Evolutionary conservation across 2,329 filamentous ascomycete genomes (phyloP), one percentile per base, ranked within the genome.

Genomic region (Colletotrichum echinochloae): DNA sequence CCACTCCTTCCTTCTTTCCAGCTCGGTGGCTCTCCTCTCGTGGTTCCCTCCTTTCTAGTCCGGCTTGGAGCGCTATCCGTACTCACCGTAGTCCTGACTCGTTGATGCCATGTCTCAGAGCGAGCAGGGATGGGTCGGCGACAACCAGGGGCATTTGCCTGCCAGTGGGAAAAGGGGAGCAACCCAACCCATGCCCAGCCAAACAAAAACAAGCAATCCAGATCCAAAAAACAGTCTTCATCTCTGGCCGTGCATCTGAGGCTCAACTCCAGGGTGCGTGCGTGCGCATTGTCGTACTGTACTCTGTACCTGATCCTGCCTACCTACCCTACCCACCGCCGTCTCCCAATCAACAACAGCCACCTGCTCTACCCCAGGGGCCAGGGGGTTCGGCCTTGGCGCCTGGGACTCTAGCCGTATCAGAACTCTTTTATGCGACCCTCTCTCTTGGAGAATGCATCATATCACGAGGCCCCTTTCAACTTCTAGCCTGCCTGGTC

Each of bases 21-120:
- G 14, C 18, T 26, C 12, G n/a, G n/a, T n/a, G n/a, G n/a, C n/a
- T n/a, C 23, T 11, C 7, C n/a, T 11, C 3, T 11, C 14, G 14
- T 12, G 23, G 16, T 7, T 11, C 26, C 7, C 26, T 20, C 39
- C 16, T 6, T 41, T 18, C 20, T n/a, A n/a, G n/a, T n/a, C n/a
- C n/a, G n/a, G n/a, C n/a, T n/a, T n/a, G n/a, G n/a, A n/a, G n/a
- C n/a, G n/a, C n/a, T n/a, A n/a, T n/a, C n/a, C n/a, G n/a, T n/a
- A n/a, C n/a, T n/a, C n/a, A n/a, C n/a, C n/a, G n/a, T n/a, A n/a
- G n/a, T n/a, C n/a, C n/a, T 72, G 70, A 61, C 46, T 67, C 66
- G 66, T 57, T 70, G 66, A 66, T 66, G 70, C 61, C 30, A 66
- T 62, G 66, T 72, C 70, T 72, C 70, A 70, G 65, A 64, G 54